phyloP scores from a whole-genome alignment of 305 asterid species.

The Fraxinus paxiana region DNA sequence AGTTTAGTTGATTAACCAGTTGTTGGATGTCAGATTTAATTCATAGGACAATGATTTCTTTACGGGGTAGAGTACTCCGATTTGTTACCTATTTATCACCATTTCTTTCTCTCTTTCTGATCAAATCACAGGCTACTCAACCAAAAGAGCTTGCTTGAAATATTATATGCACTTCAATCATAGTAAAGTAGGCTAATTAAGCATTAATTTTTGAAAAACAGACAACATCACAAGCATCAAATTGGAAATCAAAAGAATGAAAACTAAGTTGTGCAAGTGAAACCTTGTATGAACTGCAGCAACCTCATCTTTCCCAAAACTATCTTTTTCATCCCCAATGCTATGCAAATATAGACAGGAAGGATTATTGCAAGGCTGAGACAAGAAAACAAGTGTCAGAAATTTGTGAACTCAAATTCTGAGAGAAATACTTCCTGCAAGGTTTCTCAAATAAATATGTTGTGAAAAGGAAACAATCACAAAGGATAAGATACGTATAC shows the following conservation, averaged over 20 bases:
- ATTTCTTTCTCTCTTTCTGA: constrained; percentile 4
- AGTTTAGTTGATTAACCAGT: background rate
- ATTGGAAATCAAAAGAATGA: background rate
- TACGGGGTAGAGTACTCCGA: background rate
- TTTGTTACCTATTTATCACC: background rate
- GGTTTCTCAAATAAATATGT: constrained; percentile 1
- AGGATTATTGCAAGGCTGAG: constrained; percentile 86
- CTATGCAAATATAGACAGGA: constrained; percentile 86
- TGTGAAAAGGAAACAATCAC: constrained; percentile 18
- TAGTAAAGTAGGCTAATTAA: constrained; percentile 6
- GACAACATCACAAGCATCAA: constrained; percentile 15
- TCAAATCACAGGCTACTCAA: background rate
- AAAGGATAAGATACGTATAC: constrained; percentile 39
- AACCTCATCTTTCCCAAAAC: constrained; percentile 89
- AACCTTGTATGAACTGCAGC: constrained; percentile 96
- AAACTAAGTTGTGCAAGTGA: background rate
- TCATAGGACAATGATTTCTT: background rate
- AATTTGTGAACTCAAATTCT: constrained; percentile 17
- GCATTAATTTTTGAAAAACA: background rate
- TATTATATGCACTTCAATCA: constrained; percentile 11
- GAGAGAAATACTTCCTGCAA: constrained; percentile 11
- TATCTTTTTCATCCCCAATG: constrained; percentile 90
- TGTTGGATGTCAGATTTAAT: background rate
- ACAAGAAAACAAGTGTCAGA: constrained; percentile 27
- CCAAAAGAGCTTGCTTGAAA: background rate